phyloP scores from a whole-genome alignment of 2,329 filamentous ascomycete species.

The Juglanconis juglandina region DNA sequence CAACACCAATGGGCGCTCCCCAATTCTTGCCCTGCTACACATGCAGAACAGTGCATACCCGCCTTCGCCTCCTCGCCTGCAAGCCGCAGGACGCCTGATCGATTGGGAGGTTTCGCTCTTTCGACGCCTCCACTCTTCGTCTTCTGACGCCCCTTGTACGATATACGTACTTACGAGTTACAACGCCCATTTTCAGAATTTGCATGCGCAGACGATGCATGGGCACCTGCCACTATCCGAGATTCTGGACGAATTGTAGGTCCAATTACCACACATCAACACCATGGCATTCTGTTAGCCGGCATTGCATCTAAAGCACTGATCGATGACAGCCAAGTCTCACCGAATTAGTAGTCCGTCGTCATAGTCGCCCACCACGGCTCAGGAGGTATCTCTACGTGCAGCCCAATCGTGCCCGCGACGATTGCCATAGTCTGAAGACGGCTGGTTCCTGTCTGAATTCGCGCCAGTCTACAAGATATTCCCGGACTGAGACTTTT shows the following conservation, averaged over 20 bases:
- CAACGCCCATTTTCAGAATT: not conserved
- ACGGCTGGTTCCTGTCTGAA: too few relatives aligned
- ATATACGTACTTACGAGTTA: not conserved
- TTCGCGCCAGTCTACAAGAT: too few relatives aligned
- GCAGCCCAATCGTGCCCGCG: too few relatives aligned
- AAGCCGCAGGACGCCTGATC: not conserved
- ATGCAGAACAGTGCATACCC: conserved; percentile 4
- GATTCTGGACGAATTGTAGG: not conserved
- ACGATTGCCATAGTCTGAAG: too few relatives aligned
- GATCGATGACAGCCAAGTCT: too few relatives aligned
- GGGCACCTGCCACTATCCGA: not conserved
- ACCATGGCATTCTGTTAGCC: not conserved
- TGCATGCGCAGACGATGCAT: not conserved
- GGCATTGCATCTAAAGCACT: too few relatives aligned
- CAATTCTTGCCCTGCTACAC: not conserved
- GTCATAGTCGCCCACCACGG: too few relatives aligned
- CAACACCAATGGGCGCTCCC: not conserved
- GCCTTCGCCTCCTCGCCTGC: not conserved
- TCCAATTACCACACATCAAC: not conserved
- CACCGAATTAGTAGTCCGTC: not conserved
- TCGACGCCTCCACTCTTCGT: not conserved
- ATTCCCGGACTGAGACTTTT: too few relatives aligned
- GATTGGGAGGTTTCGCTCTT: not conserved
- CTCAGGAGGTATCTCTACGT: too few relatives aligned
- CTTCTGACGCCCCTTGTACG: not conserved